phyloP scores from a whole-genome alignment of 352 stramenopile genomes.

The Pythium phragmitis region DNA sequence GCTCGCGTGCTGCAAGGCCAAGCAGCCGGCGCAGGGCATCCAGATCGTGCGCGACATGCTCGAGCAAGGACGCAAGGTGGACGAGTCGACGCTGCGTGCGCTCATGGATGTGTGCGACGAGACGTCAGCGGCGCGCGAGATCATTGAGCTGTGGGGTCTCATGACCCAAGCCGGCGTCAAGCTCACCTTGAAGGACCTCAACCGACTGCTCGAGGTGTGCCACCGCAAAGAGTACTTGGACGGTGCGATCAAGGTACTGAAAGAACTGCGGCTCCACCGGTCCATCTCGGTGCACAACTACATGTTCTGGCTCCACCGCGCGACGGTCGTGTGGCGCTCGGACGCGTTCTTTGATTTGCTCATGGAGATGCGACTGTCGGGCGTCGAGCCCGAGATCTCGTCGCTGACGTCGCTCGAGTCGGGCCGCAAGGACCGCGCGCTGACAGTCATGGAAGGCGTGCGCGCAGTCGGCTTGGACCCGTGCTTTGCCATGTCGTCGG shows the following conservation, averaged over 20 bases:
- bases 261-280: conserved; percentile 66
- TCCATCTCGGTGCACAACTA: conserved; percentile 73
- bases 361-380: conserved; percentile 83
- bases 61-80: conserved; percentile 80
- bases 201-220: conserved; percentile 76
- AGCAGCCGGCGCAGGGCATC: conserved; percentile 71
- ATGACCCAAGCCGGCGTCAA: conserved; percentile 67
- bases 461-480: conserved; percentile 78
- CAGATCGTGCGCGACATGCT: conserved; percentile 83
- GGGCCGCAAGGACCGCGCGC: conserved; percentile 72
- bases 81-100: conserved; percentile 65
- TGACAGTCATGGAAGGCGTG: conserved; percentile 89
- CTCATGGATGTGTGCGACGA: conserved; percentile 74
- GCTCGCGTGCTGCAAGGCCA: conserved; percentile 74
- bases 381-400: conserved; percentile 78
- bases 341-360: conserved; percentile 85
- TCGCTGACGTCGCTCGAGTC: conserved; percentile 85
- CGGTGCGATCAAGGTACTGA: conserved; percentile 73
- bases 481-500: conserved; percentile 85
- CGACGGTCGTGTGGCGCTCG: conserved; percentile 75
- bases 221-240: conserved; percentile 77
- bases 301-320: conserved; percentile 81
- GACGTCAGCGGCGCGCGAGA: conserved; percentile 57
- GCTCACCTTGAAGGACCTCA: conserved; percentile 55
- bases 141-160: conserved; percentile 66